Evolutionary conservation across 2,329 filamentous ascomycete genomes (phyloP).

Genomic region (Sporothrix pallida): DNA sequence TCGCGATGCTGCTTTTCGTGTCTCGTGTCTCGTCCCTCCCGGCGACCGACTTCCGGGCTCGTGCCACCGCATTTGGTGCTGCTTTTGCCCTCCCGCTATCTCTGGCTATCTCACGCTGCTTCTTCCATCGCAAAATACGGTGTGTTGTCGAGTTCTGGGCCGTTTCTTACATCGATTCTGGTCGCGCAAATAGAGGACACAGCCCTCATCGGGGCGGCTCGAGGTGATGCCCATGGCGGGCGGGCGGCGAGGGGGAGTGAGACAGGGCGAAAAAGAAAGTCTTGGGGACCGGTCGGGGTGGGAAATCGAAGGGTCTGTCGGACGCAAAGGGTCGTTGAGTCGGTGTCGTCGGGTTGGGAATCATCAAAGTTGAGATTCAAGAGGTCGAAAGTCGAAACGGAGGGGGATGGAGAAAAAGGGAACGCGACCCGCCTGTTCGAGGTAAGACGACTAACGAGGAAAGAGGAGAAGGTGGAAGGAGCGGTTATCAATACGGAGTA

Average conservation of each 20-base stretch:
- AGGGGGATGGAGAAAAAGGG: slow-evolving; percentile 9
- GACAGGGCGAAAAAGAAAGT: slow-evolving; percentile 11
- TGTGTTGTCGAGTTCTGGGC: not conserved
- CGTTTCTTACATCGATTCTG: slow-evolving; percentile 79
- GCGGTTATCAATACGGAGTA: slow-evolving; percentile 25
- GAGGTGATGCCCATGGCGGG: slow-evolving; percentile 85
- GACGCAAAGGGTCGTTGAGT: not conserved
- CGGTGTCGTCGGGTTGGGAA: not conserved
- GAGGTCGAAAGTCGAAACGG: not conserved
- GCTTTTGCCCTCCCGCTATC: not conserved
- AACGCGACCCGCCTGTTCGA: slow-evolving; percentile 20
- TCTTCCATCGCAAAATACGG: slow-evolving; percentile 66
- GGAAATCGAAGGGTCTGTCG: not conserved
- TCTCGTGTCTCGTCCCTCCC: slow-evolving; percentile 20
- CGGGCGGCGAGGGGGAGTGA: slow-evolving; percentile 18
- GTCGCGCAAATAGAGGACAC: slow-evolving; percentile 82
- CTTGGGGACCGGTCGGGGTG: not conserved
- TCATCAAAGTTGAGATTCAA: not conserved
- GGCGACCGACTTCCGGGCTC: not conserved
- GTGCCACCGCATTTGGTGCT: not conserved
- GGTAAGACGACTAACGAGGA: not conserved
- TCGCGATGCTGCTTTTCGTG: slow-evolving; percentile 19
- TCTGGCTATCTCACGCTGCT: not conserved
- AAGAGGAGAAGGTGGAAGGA: slow-evolving; percentile 27
- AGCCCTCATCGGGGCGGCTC: slow-evolving; percentile 85